These are phyloP conservation scores for Aspergillus caelatus DNA, from an alignment of 2,329 filamentous ascomycete genomes.

Conservation along the genomic window DNA sequence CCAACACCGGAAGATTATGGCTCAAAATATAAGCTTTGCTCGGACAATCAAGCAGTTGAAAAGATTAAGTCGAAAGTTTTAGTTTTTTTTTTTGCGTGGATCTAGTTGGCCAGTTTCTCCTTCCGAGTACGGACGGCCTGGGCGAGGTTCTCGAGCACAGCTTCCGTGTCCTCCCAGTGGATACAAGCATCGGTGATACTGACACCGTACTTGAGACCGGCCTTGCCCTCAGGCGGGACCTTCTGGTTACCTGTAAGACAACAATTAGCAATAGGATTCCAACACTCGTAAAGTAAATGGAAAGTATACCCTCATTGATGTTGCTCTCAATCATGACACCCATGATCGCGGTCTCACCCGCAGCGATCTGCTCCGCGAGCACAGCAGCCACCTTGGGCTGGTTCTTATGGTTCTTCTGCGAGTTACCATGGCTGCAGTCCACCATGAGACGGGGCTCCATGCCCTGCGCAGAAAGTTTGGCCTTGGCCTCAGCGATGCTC, in stretches of 20 bases:
- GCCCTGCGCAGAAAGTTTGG: slow-evolving; percentile 72
- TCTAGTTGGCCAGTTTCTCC: slow-evolving; percentile 41
- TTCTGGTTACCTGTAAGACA: slow-evolving; percentile 73
- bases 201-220: slow-evolving; percentile 86
- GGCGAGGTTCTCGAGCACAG: slow-evolving; percentile 75
- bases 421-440: slow-evolving; percentile 97
- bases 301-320: slow-evolving; percentile 78
- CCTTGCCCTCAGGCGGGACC: slow-evolving; percentile 82
- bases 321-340: slow-evolving; percentile 99
- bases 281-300: neutral
- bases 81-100: neutral
- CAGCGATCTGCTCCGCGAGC: slow-evolving; percentile 80
- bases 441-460: slow-evolving; percentile 85
- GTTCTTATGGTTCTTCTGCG: slow-evolving; percentile 93
- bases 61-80: neutral
- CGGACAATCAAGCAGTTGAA: neutral
- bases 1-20: slow-evolving; percentile 2
- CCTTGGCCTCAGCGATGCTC: slow-evolving; percentile 83
- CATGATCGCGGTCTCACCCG: slow-evolving; percentile 85
- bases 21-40: neutral
- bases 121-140: slow-evolving; percentile 76
- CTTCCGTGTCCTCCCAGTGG: slow-evolving; percentile 85
- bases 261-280: slow-evolving; percentile 10
- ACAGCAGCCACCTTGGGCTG: slow-evolving; percentile 88
- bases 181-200: slow-evolving; percentile 98